Evolutionary conservation across 2,329 filamentous ascomycete genomes (phyloP).

Genomic region (Pseudogymnoascus destructans): DNA sequence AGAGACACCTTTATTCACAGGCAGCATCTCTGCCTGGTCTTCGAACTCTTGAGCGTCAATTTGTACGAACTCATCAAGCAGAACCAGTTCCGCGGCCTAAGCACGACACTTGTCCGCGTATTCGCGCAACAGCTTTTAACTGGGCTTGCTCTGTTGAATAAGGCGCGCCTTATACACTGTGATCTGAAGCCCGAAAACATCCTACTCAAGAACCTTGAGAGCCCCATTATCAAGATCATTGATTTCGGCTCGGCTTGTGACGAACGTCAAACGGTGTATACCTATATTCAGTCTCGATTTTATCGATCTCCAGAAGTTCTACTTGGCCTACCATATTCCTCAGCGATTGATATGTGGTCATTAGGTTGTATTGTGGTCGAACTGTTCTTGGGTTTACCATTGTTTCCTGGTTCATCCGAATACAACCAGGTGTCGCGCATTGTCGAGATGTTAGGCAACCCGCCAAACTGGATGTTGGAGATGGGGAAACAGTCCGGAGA

Average conservation of each 20-base stretch:
- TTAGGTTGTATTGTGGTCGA: constrained; percentile 97
- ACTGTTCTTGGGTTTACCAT: constrained; percentile 81
- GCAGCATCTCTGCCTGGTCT: constrained; percentile 92
- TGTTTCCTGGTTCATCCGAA: constrained; percentile 95
- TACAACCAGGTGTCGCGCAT: constrained; percentile 98
- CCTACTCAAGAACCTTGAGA: constrained; percentile 91
- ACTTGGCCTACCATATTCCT: constrained; percentile 91
- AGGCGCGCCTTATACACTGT: constrained; percentile 93
- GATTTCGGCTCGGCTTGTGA: constrained; percentile 98
- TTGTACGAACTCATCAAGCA: constrained; percentile 98
- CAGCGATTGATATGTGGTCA: constrained; percentile 99
- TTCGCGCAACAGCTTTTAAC: constrained; percentile 96
- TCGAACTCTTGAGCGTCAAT: constrained; percentile 93
- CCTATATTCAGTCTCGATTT: constrained; percentile 96
- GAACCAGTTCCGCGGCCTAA: constrained; percentile 94
- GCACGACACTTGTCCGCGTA: constrained; percentile 90
- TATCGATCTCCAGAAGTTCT: constrained; percentile 95
- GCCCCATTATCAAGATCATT: constrained; percentile 99
- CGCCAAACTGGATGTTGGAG: constrained; percentile 97
- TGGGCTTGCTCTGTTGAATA: constrained; percentile 82
- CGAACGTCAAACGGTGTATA: constrained; percentile 96
- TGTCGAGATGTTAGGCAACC: constrained; percentile 93
- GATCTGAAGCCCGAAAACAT: constrained; percentile 98
- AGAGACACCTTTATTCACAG: constrained; percentile 98
- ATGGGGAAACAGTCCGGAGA: constrained; percentile 96